These are phyloP conservation scores for Trypanosoma theileri DNA, from an alignment of 208 protist species.

Conservation along the genomic window DNA sequence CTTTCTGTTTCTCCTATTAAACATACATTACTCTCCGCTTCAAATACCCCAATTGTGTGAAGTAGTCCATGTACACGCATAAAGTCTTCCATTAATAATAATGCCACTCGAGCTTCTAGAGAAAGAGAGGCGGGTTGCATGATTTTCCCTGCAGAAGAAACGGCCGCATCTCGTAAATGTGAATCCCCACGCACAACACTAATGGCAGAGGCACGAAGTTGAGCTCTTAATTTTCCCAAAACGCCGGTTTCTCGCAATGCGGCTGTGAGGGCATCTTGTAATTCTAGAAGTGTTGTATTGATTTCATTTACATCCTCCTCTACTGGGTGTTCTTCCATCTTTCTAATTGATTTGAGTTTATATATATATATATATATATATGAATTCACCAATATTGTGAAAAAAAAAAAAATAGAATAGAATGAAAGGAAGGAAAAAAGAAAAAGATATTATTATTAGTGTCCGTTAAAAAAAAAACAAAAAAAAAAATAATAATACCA, in stretches of 20 bases:
- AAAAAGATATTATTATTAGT: too few species aligned
- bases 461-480: too few species aligned
- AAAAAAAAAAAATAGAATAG: too few species aligned
- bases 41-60: slow-evolving; percentile 65
- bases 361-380: slow-evolving; percentile 8
- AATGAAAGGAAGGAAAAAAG: too few species aligned
- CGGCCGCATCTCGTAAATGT: slow-evolving; percentile 40
- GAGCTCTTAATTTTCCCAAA: slow-evolving; percentile 70
- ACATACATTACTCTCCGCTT: slow-evolving; percentile 46
- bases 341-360: neutral
- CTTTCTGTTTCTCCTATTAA: slow-evolving; percentile 24
- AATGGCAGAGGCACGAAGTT: slow-evolving; percentile 68
- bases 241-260: slow-evolving; percentile 58
- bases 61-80: slow-evolving; percentile 44
- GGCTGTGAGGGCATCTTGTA: slow-evolving; percentile 72
- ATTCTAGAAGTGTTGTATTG: slow-evolving; percentile 62
- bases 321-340: slow-evolving; percentile 2
- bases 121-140: slow-evolving; percentile 22
- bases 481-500: too few species aligned
- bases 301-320: slow-evolving; percentile 67
- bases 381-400: too few species aligned
- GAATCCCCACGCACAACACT: slow-evolving; percentile 67
- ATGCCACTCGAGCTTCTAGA: slow-evolving; percentile 33
- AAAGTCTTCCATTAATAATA: slow-evolving; percentile 81
- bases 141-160: slow-evolving; percentile 8